phyloP scores from a whole-genome alignment of 441 rosid species.

The Pelargonium australe region DNA sequence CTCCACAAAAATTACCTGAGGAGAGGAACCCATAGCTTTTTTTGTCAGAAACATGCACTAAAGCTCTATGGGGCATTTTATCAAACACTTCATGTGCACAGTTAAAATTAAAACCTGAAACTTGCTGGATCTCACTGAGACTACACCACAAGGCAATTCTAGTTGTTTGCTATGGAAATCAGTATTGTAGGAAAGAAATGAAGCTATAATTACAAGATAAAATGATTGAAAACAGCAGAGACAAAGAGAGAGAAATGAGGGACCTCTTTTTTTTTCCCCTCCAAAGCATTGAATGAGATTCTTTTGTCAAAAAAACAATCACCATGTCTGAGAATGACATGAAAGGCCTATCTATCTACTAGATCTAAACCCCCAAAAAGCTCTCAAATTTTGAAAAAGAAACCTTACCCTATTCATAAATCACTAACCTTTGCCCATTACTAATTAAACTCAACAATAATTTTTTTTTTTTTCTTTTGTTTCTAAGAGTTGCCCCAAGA shows the following conservation, averaged over 20 bases:
- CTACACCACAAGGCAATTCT: conserved; percentile 15
- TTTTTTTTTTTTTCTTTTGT: neutral
- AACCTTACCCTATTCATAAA: too few species aligned
- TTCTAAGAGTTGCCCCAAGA: too few species aligned
- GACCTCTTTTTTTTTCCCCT: conserved; percentile 1
- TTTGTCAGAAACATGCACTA: conserved; percentile 30
- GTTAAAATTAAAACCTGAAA: neutral
- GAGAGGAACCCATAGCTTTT: conserved; percentile 19
- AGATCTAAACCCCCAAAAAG: conserved; percentile 15
- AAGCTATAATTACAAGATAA: conserved; percentile 17
- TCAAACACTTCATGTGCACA: conserved; percentile 10
- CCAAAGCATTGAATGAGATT: conserved; percentile 23
- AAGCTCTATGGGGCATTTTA: conserved; percentile 19
- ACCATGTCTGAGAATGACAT: conserved; percentile 41
- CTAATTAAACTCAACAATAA: conserved; percentile 1
- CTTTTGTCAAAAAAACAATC: conserved; percentile 43
- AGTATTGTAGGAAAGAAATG: conserved; percentile 10
- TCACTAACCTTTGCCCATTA: neutral
- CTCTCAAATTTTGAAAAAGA: conserved; percentile 2
- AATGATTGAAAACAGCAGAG: conserved; percentile 14
- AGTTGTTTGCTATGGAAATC: neutral
- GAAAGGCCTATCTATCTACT: conserved; percentile 29
- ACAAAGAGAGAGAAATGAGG: conserved; percentile 8
- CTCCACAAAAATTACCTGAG: conserved; percentile 7
- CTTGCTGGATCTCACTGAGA: neutral